These are phyloP conservation scores for Ramularia collo-cygni DNA, from an alignment of 2,329 filamentous ascomycete species.

Conservation along the genomic window DNA sequence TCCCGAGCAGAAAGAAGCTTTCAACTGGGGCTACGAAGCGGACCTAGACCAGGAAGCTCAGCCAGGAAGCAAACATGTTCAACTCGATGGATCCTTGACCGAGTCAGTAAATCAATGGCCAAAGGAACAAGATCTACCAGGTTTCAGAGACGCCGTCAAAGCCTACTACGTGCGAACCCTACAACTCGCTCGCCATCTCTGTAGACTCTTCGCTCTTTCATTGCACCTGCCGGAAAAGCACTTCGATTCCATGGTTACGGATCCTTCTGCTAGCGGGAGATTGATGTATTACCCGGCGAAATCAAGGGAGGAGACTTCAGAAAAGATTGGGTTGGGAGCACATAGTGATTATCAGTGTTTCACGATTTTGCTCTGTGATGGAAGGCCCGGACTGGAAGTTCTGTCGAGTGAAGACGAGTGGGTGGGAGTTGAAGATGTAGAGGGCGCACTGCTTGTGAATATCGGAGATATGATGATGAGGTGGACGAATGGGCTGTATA, in stretches of 20 bases:
- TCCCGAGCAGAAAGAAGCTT: slow-evolving; percentile 23
- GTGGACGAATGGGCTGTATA: slow-evolving; percentile 41
- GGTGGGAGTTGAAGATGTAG: slow-evolving; percentile 39
- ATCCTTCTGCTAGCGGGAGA: slow-evolving; percentile 34
- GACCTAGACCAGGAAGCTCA: slow-evolving; percentile 13
- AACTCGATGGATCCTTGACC: slow-evolving; percentile 3
- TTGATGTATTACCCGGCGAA: slow-evolving; percentile 34
- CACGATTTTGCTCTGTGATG: slow-evolving; percentile 19
- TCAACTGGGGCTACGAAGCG: slow-evolving; percentile 22
- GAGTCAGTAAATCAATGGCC: slow-evolving; percentile 19
- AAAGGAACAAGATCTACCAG: slow-evolving; percentile 19
- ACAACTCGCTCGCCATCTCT: slow-evolving; percentile 32
- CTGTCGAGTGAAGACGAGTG: slow-evolving; percentile 33
- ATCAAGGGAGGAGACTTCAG: neutral
- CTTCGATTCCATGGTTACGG: slow-evolving; percentile 33
- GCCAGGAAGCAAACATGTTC: no score
- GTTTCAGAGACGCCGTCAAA: slow-evolving; percentile 30
- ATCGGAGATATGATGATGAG: slow-evolving; percentile 46
- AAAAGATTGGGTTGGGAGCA: slow-evolving; percentile 24
- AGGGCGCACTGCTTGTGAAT: slow-evolving; percentile 44
- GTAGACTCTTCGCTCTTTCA: slow-evolving; percentile 33
- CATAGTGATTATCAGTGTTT: slow-evolving; percentile 28
- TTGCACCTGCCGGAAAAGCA: slow-evolving; percentile 31
- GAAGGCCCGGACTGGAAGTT: slow-evolving; percentile 20
- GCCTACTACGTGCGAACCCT: slow-evolving; percentile 34